Evolutionary conservation across 352 stramenopile species (phyloP).

Genomic region (Plasmopara viticola): DNA sequence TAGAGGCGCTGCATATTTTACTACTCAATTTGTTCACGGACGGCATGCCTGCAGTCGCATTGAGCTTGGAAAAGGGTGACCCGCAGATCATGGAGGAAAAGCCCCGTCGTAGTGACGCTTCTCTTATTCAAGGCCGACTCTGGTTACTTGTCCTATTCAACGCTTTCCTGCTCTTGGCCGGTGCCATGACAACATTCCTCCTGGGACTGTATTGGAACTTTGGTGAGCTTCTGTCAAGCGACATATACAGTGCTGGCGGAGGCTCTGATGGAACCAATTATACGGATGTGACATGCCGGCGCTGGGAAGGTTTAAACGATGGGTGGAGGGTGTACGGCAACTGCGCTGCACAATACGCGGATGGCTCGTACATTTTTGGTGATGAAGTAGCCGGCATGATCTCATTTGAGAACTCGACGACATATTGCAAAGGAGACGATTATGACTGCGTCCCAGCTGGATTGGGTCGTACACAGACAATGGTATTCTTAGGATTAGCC

Average conservation of each 20-base stretch:
- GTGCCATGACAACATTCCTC: constrained; percentile 43
- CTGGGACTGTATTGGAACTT: constrained; percentile 76
- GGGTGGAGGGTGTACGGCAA: constrained; percentile 58
- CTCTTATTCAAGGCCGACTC: constrained; percentile 50
- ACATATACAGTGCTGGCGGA: constrained; percentile 49
- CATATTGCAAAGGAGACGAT: constrained; percentile 51
- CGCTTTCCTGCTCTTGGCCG: constrained; percentile 38
- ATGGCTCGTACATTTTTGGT: constrained; percentile 56
- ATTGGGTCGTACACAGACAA: constrained; percentile 61
- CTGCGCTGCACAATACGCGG: constrained; percentile 30
- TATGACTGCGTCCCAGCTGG: constrained; percentile 57
- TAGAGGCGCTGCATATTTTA: constrained; percentile 96
- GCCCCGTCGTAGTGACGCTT: constrained; percentile 47
- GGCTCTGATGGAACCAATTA: constrained; percentile 39
- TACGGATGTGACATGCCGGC: constrained; percentile 45
- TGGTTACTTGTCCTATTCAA: constrained; percentile 62
- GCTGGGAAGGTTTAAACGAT: constrained; percentile 42
- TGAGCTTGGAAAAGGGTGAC: constrained; percentile 70
- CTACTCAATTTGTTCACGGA: constrained; percentile 99
- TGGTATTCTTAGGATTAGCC: constrained; percentile 62
- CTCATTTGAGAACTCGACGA: constrained; percentile 28
- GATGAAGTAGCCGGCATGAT: constrained; percentile 25
- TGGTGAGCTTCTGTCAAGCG: constrained; percentile 32
- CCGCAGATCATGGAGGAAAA: constrained; percentile 58
- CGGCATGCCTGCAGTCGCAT: constrained; percentile 62